Conservation (phyloP, 768 basidiomycete genomes). For the Xerocomellus intermedius region DNA sequence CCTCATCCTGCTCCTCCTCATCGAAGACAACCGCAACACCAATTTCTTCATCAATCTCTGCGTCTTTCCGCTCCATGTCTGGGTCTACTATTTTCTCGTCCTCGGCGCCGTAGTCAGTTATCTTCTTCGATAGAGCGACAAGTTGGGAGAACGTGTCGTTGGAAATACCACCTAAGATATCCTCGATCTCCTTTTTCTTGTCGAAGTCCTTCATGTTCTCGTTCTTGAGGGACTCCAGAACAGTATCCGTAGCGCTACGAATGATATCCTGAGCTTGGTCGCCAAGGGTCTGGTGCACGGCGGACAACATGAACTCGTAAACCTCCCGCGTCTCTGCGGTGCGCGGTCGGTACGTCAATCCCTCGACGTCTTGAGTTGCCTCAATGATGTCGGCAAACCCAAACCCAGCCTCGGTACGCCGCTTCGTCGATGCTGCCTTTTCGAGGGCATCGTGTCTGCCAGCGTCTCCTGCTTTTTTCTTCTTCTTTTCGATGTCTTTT, state of each 20-base stretch:
- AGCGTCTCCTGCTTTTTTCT: slow-evolving; percentile 71
- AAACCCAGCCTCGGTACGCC: slow-evolving; percentile 63
- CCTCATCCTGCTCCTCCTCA: slow-evolving; percentile 94
- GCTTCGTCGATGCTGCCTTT: slow-evolving; percentile 51
- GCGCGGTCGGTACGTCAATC: slow-evolving; percentile 87
- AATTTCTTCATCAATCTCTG: slow-evolving; percentile 91
- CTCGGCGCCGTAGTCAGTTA: slow-evolving; percentile 92
- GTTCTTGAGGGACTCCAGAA: slow-evolving; percentile 85
- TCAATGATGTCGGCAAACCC: slow-evolving; percentile 92
- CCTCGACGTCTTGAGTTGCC: slow-evolving; percentile 90
- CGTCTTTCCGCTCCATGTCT: slow-evolving; percentile 77
- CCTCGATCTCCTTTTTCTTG: slow-evolving; percentile 92
- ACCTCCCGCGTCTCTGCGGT: slow-evolving; percentile 94
- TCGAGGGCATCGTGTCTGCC: slow-evolving; percentile 54
- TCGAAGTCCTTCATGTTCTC: slow-evolving; percentile 93
- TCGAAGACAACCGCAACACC: slow-evolving; percentile 99
- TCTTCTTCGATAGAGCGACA: slow-evolving; percentile 84
- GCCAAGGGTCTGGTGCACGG: slow-evolving; percentile 80
- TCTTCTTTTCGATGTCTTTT: slow-evolving; percentile 91
- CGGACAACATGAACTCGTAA: slow-evolving; percentile 85
- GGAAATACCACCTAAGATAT: slow-evolving; percentile 59
- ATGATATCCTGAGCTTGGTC: slow-evolving; percentile 97
- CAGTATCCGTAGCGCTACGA: slow-evolving; percentile 90
- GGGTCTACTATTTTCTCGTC: slow-evolving; percentile 79
- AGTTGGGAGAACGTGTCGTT: slow-evolving; percentile 82